Conservation (phyloP, 164 flowering plant species). For the Dillenia turbinata region DNA sequence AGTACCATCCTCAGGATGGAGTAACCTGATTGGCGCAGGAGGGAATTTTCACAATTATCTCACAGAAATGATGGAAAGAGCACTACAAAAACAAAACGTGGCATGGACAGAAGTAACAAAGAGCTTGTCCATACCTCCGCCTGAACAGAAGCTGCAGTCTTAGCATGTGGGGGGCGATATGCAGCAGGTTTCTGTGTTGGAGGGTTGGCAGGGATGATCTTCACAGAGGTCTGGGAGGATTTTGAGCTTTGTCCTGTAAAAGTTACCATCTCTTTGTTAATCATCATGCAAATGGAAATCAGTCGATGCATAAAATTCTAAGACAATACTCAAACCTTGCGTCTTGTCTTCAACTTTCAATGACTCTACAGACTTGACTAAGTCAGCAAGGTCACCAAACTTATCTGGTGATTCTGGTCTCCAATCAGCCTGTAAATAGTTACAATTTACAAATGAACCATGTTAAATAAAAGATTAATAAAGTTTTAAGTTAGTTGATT, state of each 20-base stretch:
- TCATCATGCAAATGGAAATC: too few relatives aligned
- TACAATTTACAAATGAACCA: too few relatives aligned
- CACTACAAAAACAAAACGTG: too few relatives aligned
- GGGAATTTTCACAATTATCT: too few relatives aligned
- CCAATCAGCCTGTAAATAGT: constrained; percentile 55
- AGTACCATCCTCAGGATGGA: too few relatives aligned
- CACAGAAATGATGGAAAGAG: too few relatives aligned
- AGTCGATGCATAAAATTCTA: background rate
- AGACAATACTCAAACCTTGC: constrained; percentile 31
- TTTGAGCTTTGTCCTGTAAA: constrained; percentile 57
- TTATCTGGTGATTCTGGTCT: constrained; percentile 58
- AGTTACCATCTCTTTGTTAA: background rate
- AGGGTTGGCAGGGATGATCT: constrained; percentile 32
- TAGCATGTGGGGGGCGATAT: constrained; percentile 96
- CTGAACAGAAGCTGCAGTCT: constrained; percentile 62
- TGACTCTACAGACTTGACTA: constrained; percentile 38
- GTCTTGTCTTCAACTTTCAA: constrained; percentile 40
- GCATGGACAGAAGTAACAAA: too few relatives aligned
- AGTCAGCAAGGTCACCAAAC: constrained; percentile 50
- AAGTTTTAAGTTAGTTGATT: too few relatives aligned
- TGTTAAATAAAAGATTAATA: too few relatives aligned
- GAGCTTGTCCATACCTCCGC: constrained; percentile 58
- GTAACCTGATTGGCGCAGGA: too few relatives aligned
- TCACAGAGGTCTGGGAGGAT: constrained; percentile 35
- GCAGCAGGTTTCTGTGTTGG: constrained; percentile 81